A percentile compares a stretch with the other conserved stretches of the same genome.
phyloP scores from a whole-genome alignment of 768 basidiomycete species.

The Floccularia luteovirens region DNA sequence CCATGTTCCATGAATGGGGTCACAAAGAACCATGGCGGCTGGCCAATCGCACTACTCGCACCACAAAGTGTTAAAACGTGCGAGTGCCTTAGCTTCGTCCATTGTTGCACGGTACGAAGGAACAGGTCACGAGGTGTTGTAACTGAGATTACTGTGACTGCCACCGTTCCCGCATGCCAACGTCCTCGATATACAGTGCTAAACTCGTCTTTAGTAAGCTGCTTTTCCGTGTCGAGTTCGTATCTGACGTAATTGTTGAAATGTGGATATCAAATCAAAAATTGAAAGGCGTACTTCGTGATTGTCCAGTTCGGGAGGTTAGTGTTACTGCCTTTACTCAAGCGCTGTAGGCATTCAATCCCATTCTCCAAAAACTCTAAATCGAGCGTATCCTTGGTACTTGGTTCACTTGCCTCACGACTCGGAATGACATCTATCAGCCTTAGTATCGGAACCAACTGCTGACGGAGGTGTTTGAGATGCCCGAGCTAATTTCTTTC shows the following conservation, averaged over 20 bases:
- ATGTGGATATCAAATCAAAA: not conserved
- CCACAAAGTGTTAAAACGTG: conserved; percentile 72
- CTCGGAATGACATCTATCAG: conserved; percentile 12
- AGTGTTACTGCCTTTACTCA: conserved; percentile 38
- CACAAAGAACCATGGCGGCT: conserved; percentile 76
- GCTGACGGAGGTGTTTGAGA: no score
- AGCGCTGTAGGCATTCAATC: conserved; percentile 60
- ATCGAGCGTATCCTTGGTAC: conserved; percentile 45
- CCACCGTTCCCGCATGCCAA: conserved; percentile 61
- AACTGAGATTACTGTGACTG: conserved; percentile 65
- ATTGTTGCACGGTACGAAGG: conserved; percentile 60
- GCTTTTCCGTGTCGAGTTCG: conserved; percentile 64
- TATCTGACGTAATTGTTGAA: conserved; percentile 32
- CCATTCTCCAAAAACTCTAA: conserved; percentile 66
- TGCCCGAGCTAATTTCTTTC: not conserved
- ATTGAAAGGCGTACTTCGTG: conserved; percentile 36
- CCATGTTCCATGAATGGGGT: conserved; percentile 66
- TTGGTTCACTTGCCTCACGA: conserved; percentile 8
- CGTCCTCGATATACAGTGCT: conserved; percentile 72
- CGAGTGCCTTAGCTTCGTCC: conserved; percentile 61
- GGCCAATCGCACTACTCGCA: conserved; percentile 63
- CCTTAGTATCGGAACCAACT: no score
- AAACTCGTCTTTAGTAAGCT: conserved; percentile 70
- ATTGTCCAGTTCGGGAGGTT: conserved; percentile 71
- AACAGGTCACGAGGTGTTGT: conserved; percentile 59